Evolutionary conservation across 2,329 filamentous ascomycete species (phyloP).

Genomic region (Sporothrix inflata): DNA sequence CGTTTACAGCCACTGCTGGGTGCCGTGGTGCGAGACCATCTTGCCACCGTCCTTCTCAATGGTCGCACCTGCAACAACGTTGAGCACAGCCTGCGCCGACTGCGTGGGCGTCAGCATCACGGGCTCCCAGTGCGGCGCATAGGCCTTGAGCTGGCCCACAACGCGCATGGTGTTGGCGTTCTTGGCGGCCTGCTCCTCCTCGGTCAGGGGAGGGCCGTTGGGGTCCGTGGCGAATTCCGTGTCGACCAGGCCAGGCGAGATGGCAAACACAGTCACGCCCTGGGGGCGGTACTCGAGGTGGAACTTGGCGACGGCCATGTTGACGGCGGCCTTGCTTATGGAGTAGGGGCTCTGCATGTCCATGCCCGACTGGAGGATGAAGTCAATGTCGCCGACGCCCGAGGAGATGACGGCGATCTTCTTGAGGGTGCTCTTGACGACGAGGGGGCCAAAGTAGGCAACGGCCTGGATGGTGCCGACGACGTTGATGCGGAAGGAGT

Average conservation of each 20-base stretch:
- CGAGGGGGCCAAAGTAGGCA: constrained; percentile 56
- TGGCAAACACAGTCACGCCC: constrained; percentile 55
- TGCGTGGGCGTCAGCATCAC: constrained; percentile 43
- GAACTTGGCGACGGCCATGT: constrained; percentile 58
- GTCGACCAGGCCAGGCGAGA: constrained; percentile 57
- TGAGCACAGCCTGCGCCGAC: constrained; percentile 42
- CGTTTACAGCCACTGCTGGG: constrained; percentile 54
- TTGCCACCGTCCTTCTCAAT: constrained; percentile 53
- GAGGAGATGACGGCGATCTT: constrained; percentile 58
- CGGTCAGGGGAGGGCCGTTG: constrained; percentile 33
- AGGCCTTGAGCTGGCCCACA: constrained; percentile 40
- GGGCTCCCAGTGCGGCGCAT: constrained; percentile 46
- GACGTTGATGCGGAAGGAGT: constrained; percentile 52
- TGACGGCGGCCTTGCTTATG: constrained; percentile 56
- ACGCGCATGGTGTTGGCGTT: constrained; percentile 35
- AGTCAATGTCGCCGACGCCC: constrained; percentile 52
- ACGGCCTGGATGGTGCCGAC: constrained; percentile 57
- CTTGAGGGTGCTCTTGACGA: constrained; percentile 54
- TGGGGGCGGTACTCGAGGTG: constrained; percentile 52
- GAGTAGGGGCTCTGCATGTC: constrained; percentile 47
- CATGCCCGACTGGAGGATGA: constrained; percentile 46
- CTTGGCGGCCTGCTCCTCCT: constrained; percentile 38
- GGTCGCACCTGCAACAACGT: constrained; percentile 44
- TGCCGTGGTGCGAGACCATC: constrained; percentile 59
- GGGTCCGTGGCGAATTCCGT: constrained; percentile 37